Percentiles rank a stretch among this genome's conserved stretches.
Conservation (phyloP, 1,284 basidiomycete genomes). For the Pulchroboletus neoregius region DNA sequence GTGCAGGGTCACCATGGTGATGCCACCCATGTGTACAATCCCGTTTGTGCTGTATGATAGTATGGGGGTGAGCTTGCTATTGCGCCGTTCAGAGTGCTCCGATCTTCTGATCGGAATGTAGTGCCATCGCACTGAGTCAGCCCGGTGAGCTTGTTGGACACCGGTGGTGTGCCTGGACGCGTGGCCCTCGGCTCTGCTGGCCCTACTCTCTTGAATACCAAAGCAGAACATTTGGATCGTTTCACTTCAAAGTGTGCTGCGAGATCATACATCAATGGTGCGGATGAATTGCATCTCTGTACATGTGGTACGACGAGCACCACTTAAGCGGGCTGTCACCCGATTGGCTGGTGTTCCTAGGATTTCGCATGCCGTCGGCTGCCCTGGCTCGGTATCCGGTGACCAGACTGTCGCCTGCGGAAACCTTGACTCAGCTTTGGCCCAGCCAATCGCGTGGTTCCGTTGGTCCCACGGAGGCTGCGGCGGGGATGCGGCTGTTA, state of each 20-base stretch:
- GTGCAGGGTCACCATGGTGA: not conserved
- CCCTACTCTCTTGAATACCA: not conserved
- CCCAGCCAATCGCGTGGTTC: not conserved
- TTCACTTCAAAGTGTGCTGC: not conserved
- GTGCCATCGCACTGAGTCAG: constrained; percentile 12
- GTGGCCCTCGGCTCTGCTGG: not conserved
- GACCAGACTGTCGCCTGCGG: constrained; percentile 1
- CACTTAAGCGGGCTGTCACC: not conserved
- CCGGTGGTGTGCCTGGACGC: constrained; percentile 8
- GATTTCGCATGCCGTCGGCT: constrained; percentile 13
- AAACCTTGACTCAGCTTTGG: constrained; percentile 8
- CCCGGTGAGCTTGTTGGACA: constrained; percentile 13
- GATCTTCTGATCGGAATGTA: constrained; percentile 14
- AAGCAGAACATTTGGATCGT: not conserved
- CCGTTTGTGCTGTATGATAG: no score
- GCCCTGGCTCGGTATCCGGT: constrained; percentile 1
- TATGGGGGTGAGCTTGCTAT: no score
- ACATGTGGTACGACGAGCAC: not conserved
- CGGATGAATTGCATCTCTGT: not conserved
- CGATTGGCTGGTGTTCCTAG: constrained; percentile 16
- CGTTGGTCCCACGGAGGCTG: constrained; percentile 6
- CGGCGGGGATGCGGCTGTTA: constrained; percentile 6
- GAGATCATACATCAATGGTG: not conserved
- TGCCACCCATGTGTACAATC: not conserved
- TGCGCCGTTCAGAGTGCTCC: no score